phyloP scores from a whole-genome alignment of 2,329 filamentous ascomycete species.

The Penicillium sp. region DNA sequence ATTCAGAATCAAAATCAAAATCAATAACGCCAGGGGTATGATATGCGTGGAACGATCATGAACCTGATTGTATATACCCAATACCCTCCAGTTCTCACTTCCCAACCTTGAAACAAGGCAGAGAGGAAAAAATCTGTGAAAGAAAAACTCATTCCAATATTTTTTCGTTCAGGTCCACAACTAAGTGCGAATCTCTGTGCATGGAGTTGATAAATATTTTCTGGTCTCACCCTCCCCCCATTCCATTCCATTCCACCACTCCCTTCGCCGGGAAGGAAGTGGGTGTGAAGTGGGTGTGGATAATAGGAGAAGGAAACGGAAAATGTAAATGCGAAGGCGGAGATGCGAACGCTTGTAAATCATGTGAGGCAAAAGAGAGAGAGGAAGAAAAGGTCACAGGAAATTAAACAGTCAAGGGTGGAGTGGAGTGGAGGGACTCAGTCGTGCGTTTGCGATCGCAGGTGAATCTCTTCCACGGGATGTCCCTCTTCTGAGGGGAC shows the following conservation, averaged over 20 bases:
- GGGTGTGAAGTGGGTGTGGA: too few species aligned
- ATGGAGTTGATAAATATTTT: not conserved
- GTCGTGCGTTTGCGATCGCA: conserved; percentile 16
- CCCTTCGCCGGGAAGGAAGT: conserved; percentile 19
- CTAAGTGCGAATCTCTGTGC: too few species aligned
- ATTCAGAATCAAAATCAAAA: conserved; percentile 6
- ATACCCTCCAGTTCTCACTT: conserved; percentile 1
- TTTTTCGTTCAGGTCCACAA: conserved; percentile 12
- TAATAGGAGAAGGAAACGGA: not conserved
- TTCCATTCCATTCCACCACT: not conserved
- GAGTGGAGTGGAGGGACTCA: conserved; percentile 1
- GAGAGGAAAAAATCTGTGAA: too few species aligned
- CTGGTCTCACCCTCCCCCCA: not conserved
- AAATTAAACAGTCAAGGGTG: conserved; percentile 5
- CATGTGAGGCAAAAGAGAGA: conserved; percentile 8
- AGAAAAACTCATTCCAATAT: too few species aligned
- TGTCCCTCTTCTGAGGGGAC: conserved; percentile 35
- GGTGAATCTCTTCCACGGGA: conserved; percentile 26
- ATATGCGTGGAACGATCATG: conserved; percentile 29
- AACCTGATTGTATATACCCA: conserved; percentile 19
- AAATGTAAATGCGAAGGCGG: conserved; percentile 8
- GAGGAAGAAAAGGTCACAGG: not conserved
- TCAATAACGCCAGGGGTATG: conserved; percentile 28
- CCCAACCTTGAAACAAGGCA: too few species aligned
- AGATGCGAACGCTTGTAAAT: conserved; percentile 20